A percentile compares a stretch with the other conserved stretches of the same genome.
Conservation (phyloP, 192 early-diverging fungal species). For the Backusella australiensis region DNA sequence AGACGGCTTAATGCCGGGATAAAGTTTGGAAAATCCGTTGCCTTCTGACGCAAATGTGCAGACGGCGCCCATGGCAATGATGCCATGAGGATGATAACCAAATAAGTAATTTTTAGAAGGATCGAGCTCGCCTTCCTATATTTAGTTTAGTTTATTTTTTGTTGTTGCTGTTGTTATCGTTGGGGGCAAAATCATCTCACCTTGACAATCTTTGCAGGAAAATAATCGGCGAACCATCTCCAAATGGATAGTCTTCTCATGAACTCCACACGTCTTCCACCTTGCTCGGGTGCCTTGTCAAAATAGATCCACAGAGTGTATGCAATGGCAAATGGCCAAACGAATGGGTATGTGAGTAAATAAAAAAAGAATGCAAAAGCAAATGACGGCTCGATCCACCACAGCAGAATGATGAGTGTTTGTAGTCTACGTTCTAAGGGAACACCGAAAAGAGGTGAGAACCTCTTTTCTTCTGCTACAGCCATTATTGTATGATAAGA, state of each 20-base stretch:
- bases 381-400: constrained; percentile 48
- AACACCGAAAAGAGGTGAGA: constrained; percentile 10
- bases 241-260: constrained; percentile 61
- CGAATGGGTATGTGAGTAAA: constrained; percentile 42
- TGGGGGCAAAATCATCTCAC: constrained; percentile 20
- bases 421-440: constrained; percentile 66
- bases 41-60: constrained; percentile 82
- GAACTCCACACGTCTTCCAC: constrained; percentile 60
- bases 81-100: constrained; percentile 89
- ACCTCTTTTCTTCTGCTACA: neutral
- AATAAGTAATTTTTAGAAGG: constrained; percentile 86
- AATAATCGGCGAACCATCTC: constrained; percentile 77
- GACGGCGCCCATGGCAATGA: constrained; percentile 82
- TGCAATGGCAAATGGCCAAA: constrained; percentile 61
- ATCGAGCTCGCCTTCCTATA: constrained; percentile 76
- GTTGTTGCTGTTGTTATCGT: neutral
- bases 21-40: constrained; percentile 62
- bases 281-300: constrained; percentile 76
- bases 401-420: constrained; percentile 58
- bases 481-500: neutral
- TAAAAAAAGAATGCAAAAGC: constrained; percentile 52
- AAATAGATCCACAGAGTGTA: constrained; percentile 75
- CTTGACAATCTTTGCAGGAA: constrained; percentile 75
- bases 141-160: constrained; percentile 1
- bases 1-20: constrained; percentile 75